Evolutionary conservation across 139 green algal species (phyloP), one percentile per base, ranked within the genome.

Genomic region (Chlorella ohadii): DNA sequence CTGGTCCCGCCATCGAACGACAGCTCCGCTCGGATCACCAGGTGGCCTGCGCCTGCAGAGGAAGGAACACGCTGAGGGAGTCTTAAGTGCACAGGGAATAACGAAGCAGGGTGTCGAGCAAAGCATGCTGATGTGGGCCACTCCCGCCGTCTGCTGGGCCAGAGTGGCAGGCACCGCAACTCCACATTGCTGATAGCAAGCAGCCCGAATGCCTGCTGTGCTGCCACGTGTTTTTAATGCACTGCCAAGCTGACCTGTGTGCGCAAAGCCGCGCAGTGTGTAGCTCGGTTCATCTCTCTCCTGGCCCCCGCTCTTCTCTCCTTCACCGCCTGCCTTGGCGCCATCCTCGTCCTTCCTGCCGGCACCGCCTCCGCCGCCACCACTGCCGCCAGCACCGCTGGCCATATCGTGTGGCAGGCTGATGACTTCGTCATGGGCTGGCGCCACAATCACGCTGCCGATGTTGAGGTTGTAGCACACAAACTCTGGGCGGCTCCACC

Each of bases 381-480:
- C 63, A 0, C 33, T n/a, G 59, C 59, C 31, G 59, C 22, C 44
- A 51, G 44, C 9, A n/a, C n/a, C 9, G 56, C 56, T 3, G 7
- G 59, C 2, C 59, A 7, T 27, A 5, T 3, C 31, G n/a, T 4
- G 1, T 4, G 66, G 66, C 66, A 73, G 66, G 28, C 33, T 31
- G n/a, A 73, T 16, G 33, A 44, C 66, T 33, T 73, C 66, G 33
- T 44, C 66, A 20, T 73, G 66, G 16, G 66, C 66, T 9, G 66
- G 66, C 3, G 66, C 66, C 12, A 33, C 66, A 25, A 73, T 73
- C n/a, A 73, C 34, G 34, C n/a, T 44, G 66, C 66, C 66, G 66
- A 73, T 73, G 66, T 73, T 73, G n/a, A 73, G 66, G 34, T 73
- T 73, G 66, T 73, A 73, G 66, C 66, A 73, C 33, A 51, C 34